A percentile compares a stretch with the other conserved stretches of the same genome.
Conservation (phyloP, 106 monocot species). For the Phalaenopsis aphrodite region DNA sequence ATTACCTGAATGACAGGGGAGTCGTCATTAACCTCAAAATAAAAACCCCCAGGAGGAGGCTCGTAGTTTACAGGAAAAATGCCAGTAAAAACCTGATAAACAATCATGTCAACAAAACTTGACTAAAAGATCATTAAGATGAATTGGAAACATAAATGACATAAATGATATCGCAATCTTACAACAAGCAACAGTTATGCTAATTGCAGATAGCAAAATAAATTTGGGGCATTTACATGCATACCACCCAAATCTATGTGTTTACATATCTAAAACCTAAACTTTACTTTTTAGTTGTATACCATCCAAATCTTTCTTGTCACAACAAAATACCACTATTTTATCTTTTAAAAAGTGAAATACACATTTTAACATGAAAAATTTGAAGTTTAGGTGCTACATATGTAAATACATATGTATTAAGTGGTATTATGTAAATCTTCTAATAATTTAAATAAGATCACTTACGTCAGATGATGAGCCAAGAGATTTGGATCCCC, state of each 20-base stretch:
- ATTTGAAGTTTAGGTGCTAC: too few species aligned
- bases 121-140: not conserved
- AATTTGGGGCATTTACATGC: too few species aligned
- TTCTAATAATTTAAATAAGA: not conserved
- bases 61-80: slow-evolving; percentile 85
- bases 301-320: too few species aligned
- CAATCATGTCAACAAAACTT: not conserved
- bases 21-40: slow-evolving; percentile 83
- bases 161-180: not conserved
- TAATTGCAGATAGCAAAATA: not conserved
- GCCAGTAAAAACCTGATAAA: slow-evolving; percentile 77
- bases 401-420: too few species aligned
- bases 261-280: too few species aligned
- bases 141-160: not conserved
- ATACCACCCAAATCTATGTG: too few species aligned
- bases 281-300: too few species aligned
- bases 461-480: slow-evolving; percentile 80
- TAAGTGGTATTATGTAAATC: too few species aligned
- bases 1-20: slow-evolving; percentile 79
- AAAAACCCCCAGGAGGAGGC: slow-evolving; percentile 82
- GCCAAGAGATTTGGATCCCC: slow-evolving; percentile 71
- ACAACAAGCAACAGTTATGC: not conserved
- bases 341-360: too few species aligned
- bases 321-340: too few species aligned
- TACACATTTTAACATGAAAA: too few species aligned